Conservation (phyloP, 768 basidiomycete genomes). For the Leccinum boreale region DNA sequence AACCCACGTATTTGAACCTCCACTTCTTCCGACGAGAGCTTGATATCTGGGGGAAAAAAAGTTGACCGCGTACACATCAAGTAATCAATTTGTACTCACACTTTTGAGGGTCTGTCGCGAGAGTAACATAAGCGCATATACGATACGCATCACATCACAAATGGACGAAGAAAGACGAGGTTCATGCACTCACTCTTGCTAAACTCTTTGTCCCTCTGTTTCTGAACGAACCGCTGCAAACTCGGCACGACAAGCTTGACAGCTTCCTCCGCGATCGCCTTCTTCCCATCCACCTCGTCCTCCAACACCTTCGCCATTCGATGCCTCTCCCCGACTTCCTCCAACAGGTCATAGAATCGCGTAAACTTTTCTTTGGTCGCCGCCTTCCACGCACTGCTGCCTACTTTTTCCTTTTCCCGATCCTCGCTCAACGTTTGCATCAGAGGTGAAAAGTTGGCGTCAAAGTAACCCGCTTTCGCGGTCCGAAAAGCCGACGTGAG, state of each 20-base stretch:
- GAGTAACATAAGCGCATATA: slow-evolving; percentile 1
- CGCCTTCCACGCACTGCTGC: slow-evolving; percentile 43
- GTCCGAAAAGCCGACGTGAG: slow-evolving; percentile 73
- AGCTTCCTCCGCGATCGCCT: slow-evolving; percentile 65
- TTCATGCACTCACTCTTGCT: slow-evolving; percentile 63
- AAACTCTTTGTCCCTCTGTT: slow-evolving; percentile 77
- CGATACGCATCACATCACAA: background rate
- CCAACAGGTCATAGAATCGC: slow-evolving; percentile 75
- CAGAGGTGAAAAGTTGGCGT: slow-evolving; percentile 75
- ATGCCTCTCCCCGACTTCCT: slow-evolving; percentile 78
- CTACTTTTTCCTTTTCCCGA: slow-evolving; percentile 43
- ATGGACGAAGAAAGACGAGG: background rate
- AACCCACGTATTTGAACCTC: slow-evolving; percentile 66
- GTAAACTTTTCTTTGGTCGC: slow-evolving; percentile 81
- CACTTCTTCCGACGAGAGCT: slow-evolving; percentile 69
- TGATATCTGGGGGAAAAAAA: slow-evolving; percentile 59
- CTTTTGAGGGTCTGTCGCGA: slow-evolving; percentile 46
- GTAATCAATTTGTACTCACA: slow-evolving; percentile 34
- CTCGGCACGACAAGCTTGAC: slow-evolving; percentile 74
- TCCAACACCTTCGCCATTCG: slow-evolving; percentile 63
- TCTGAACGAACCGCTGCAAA: slow-evolving; percentile 70
- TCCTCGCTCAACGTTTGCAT: slow-evolving; percentile 60
- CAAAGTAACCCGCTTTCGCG: slow-evolving; percentile 82
- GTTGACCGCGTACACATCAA: slow-evolving; percentile 7
- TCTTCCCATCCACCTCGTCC: slow-evolving; percentile 61